These are phyloP conservation scores for Hypoxylon rickii DNA, from an alignment of 495 filamentous ascomycete genomes.

Conservation along the genomic window DNA sequence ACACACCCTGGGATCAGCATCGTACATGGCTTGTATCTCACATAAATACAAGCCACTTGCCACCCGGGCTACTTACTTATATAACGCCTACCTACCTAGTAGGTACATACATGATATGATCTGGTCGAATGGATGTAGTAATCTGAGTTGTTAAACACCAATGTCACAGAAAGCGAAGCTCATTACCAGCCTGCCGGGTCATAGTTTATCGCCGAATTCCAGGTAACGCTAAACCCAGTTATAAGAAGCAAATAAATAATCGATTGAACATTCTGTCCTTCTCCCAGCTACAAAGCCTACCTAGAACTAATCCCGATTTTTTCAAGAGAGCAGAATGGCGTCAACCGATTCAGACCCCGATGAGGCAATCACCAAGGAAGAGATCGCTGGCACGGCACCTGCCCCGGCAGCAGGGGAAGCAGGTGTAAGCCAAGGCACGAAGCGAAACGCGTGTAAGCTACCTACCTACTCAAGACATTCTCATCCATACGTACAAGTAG, in stretches of 20 bases:
- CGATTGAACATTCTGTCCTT: no score
- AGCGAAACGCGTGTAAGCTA: slow-evolving; percentile 40
- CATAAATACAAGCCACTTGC: no score
- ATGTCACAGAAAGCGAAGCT: background rate
- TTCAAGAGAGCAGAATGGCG: slow-evolving; percentile 26
- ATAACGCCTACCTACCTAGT: no score
- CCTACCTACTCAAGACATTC: background rate
- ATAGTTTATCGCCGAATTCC: slow-evolving; percentile 29
- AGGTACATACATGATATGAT: no score
- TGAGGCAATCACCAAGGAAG: slow-evolving; percentile 38
- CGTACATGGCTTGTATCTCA: no score
- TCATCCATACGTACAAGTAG: background rate
- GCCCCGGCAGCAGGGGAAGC: slow-evolving; percentile 1
- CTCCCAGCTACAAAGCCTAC: no score
- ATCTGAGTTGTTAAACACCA: slow-evolving; percentile 13
- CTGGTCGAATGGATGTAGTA: no score
- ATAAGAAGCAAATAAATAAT: no score
- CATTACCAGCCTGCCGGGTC: slow-evolving; percentile 6
- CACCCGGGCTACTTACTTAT: no score
- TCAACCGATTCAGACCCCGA: slow-evolving; percentile 27
- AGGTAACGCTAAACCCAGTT: no score
- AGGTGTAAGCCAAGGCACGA: slow-evolving; percentile 24
- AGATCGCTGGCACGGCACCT: slow-evolving; percentile 35
- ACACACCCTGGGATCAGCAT: no score
- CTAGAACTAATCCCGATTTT: background rate